Conservation (phyloP, 140 eudicot genomes). For the Anethum foeniculum region DNA sequence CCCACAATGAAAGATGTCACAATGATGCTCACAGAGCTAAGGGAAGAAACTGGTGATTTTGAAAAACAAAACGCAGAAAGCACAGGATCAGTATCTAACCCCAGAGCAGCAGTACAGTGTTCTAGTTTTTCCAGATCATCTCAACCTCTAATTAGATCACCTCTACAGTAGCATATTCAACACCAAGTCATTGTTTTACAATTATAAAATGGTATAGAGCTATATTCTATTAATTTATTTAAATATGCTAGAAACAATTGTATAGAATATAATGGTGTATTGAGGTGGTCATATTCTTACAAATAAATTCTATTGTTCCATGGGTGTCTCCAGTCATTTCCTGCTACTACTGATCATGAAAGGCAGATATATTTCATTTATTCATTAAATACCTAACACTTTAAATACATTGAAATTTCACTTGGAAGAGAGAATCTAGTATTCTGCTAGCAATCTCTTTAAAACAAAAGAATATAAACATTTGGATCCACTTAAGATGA, state of each 20-base stretch:
- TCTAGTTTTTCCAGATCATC: constrained; percentile 41
- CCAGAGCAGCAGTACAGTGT: constrained; percentile 26
- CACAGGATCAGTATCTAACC: constrained; percentile 20
- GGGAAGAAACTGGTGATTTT: constrained; percentile 25
- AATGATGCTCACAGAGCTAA: constrained; percentile 21
- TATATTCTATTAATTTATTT: not conserved
- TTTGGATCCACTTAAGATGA: not conserved
- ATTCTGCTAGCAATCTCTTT: not conserved
- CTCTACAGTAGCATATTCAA: constrained; percentile 18
- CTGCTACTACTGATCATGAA: not conserved
- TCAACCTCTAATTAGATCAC: constrained; percentile 34
- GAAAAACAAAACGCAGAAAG: constrained; percentile 20
- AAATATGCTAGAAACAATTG: constrained; percentile 8
- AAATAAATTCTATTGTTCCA: not conserved
- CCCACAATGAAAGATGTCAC: constrained; percentile 58
- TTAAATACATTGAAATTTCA: not conserved
- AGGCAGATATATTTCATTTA: not conserved
- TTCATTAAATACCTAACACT: not conserved
- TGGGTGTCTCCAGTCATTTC: not conserved
- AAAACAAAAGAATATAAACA: not conserved
- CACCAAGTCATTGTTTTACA: not conserved
- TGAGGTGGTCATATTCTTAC: not conserved
- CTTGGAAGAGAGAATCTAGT: not conserved
- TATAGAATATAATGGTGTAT: constrained; percentile 14
- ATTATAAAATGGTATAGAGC: constrained; percentile 6